Conservation (phyloP, 768 basidiomycete species). For the Amanita pseudoporphyria region DNA sequence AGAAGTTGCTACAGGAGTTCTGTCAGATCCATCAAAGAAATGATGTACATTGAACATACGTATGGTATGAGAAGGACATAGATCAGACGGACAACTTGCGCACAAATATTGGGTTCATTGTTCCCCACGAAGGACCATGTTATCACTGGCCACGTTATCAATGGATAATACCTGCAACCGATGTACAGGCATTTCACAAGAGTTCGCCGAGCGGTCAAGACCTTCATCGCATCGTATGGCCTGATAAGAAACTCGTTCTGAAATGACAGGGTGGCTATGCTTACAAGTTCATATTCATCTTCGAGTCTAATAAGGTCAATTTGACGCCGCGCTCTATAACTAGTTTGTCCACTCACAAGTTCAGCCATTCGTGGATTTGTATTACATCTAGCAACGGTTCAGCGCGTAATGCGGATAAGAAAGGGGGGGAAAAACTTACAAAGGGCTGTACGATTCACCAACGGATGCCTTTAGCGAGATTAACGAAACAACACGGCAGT, state of each 20-base stretch:
- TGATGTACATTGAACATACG: conserved; percentile 8
- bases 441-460: neutral
- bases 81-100: conserved; percentile 12
- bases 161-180: conserved; percentile 19
- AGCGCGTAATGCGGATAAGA: neutral
- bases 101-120: conserved; percentile 14
- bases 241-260: neutral
- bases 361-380: conserved; percentile 19
- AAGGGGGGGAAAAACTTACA: neutral
- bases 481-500: neutral
- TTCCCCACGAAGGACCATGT: conserved; percentile 17
- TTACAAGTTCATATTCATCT: conserved; percentile 16
- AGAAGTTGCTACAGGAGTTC: neutral
- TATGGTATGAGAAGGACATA: conserved; percentile 16
- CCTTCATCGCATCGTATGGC: conserved; percentile 7
- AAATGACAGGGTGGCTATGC: neutral
- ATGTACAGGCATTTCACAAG: conserved; percentile 16
- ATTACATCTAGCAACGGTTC: conserved; percentile 9
- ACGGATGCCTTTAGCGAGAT: neutral
- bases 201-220: conserved; percentile 15
- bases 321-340: neutral
- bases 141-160: conserved; percentile 15
- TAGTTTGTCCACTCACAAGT: conserved; percentile 10
- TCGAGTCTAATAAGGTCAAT: conserved; percentile 11
- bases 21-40: neutral